Evolutionary conservation across 768 basidiomycete genomes (phyloP).

Genomic region (Clathrus columnatus): DNA sequence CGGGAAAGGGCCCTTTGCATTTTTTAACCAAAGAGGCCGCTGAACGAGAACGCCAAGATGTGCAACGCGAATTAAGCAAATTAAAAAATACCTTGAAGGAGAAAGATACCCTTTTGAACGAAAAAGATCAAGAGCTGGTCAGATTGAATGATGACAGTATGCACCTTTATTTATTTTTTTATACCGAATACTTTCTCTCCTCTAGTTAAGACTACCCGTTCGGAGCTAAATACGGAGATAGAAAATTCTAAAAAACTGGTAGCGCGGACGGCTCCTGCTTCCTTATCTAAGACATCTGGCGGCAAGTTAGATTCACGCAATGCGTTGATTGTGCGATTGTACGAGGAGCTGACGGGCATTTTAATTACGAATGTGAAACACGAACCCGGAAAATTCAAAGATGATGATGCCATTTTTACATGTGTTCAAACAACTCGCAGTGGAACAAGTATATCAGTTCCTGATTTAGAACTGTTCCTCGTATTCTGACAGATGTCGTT

Average conservation of each 20-base stretch:
- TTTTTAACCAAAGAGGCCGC: constrained; percentile 68
- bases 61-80: constrained; percentile 40
- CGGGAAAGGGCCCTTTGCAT: constrained; percentile 45
- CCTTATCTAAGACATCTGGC: constrained; percentile 26
- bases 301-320: constrained; percentile 49
- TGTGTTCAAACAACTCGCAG: constrained; percentile 56
- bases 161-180: constrained; percentile 12
- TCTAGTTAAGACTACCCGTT: constrained; percentile 41
- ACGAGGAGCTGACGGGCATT: constrained; percentile 81
- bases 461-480: constrained; percentile 19
- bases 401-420: constrained; percentile 53
- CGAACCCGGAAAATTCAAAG: constrained; percentile 30
- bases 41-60: constrained; percentile 51
- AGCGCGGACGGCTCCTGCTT: constrained; percentile 31
- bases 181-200: background rate
- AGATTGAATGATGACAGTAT: constrained; percentile 43
- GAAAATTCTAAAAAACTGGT: constrained; percentile 40
- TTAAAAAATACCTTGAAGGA: constrained; percentile 36
- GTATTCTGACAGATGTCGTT: background rate
- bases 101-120: constrained; percentile 31
- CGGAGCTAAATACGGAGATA: constrained; percentile 58
- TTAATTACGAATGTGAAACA: constrained; percentile 57
- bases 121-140: constrained; percentile 38
- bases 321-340: constrained; percentile 56
- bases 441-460: constrained; percentile 20